phyloP scores from a whole-genome alignment of 176 grass and related monocot species.

The Carex kokanica region DNA sequence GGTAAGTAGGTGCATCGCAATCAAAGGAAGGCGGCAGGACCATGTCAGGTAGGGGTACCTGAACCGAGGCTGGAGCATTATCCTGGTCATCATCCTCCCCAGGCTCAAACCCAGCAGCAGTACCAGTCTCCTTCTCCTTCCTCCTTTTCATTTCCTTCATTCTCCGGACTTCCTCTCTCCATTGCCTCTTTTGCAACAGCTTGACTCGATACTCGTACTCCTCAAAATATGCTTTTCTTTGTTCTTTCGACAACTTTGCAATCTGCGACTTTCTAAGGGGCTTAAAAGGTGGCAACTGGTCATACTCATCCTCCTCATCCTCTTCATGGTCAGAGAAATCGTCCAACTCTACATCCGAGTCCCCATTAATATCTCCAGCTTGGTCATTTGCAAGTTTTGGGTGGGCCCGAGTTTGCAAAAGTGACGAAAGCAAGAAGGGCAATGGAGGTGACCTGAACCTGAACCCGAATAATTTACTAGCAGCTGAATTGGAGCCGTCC shows the following conservation, averaged over 20 bases:
- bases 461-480: constrained; percentile 63
- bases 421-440: constrained; percentile 72
- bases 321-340: constrained; percentile 42
- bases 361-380: constrained; percentile 60
- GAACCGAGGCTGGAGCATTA: constrained; percentile 66
- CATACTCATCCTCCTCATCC: constrained; percentile 92
- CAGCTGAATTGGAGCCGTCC: constrained; percentile 50
- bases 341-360: constrained; percentile 60
- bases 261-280: constrained; percentile 83
- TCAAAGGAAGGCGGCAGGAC: constrained; percentile 88
- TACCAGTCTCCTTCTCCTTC: constrained; percentile 46
- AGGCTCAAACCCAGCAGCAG: constrained; percentile 31
- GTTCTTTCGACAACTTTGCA: constrained; percentile 71
- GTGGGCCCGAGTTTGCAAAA: constrained; percentile 73
- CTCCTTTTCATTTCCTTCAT: constrained; percentile 92
- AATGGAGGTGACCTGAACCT: constrained; percentile 58
- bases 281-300: constrained; percentile 91
- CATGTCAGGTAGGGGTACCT: constrained; percentile 88
- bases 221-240: constrained; percentile 89
- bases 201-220: constrained; percentile 98
- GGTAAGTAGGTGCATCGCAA: constrained; percentile 66
- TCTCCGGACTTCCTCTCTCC: constrained; percentile 86
- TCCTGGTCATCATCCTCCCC: constrained; percentile 54
- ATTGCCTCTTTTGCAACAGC: constrained; percentile 94
- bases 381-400: constrained; percentile 65